Base-by-base conservation (phyloP, 192 early-diverging fungal species). In the Coemansia furcata region DNA sequence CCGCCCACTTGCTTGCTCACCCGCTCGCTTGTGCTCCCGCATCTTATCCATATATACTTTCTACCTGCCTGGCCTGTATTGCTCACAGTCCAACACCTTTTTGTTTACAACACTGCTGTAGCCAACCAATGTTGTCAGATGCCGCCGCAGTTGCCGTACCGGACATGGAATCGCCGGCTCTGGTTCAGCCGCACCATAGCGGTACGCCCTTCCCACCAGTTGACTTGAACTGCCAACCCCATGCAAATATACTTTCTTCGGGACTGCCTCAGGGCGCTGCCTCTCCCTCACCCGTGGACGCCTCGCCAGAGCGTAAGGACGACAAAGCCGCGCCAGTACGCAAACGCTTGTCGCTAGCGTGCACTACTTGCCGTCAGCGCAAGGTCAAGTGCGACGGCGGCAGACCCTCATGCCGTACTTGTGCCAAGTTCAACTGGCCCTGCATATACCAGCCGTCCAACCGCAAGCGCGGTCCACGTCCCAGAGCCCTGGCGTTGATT, bases 381-480 rank as follows among this genome's bases (percentile, higher is more conserved):
- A 83, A 83, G 88, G 87, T 94, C 62, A 93, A 92, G 69, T 94
- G 92, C 77, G 91, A 95, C 71, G 95, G 95, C 36, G 82, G 72
- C 3, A 87, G 90, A 47, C 93, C 93, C 49, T 83, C 85, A 12
- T 97, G 95, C 78, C 83, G 82, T 6, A 94, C 92, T 65, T 97
- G 95, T 73, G 60, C 81, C 37, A 87, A 90, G 73, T 83, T 89
- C 42, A 84, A 84, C 46, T 66, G 60, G 46, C 75, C 81, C 29
- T 97, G 95, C 72, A 84, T 92, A 8, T 97, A 94, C 75, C 85
- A 91, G 50, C 92, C 93, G 8, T 88, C 86, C 61, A 91, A 89
- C 70, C 93, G 94, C 75, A 95, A 96, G 77, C 86, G 94, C 39
- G 94, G 95, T 0, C 95, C 94, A 32, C 88, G 94, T 2, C 80